phyloP scores from a whole-genome alignment of 1,284 basidiomycete species.

The Lentinula novae-zelandiae region DNA sequence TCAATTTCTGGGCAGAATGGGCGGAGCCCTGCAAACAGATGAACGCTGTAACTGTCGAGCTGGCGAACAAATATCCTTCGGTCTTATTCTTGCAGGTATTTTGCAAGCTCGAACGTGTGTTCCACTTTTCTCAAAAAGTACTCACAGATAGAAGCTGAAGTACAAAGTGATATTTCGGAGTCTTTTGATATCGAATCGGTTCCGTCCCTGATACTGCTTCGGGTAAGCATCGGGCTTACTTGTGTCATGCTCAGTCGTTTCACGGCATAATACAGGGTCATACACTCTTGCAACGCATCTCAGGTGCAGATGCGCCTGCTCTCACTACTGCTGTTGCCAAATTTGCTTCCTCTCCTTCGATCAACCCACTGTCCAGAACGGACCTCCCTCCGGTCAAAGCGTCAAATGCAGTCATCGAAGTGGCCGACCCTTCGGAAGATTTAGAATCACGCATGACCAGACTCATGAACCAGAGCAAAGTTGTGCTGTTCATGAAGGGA shows the following conservation, averaged over 20 bases:
- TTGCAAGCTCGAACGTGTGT: background rate
- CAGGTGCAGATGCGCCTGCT: constrained; percentile 76
- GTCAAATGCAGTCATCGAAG: constrained; percentile 25
- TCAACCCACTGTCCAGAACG: constrained; percentile 40
- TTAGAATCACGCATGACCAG: constrained; percentile 57
- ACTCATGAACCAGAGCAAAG: constrained; percentile 67
- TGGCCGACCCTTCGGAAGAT: constrained; percentile 59
- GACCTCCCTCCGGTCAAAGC: constrained; percentile 33
- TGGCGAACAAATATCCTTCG: constrained; percentile 69
- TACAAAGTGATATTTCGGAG: constrained; percentile 85
- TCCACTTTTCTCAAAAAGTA: background rate
- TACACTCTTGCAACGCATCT: constrained; percentile 77
- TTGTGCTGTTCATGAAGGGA: constrained; percentile 99
- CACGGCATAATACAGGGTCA: constrained; percentile 65
- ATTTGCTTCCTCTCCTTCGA: constrained; percentile 36
- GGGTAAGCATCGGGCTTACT: constrained; percentile 42
- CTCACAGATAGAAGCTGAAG: constrained; percentile 85
- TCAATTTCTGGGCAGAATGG: constrained; percentile 95
- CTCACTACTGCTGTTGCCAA: constrained; percentile 66
- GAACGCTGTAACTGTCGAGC: constrained; percentile 71
- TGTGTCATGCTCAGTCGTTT: background rate
- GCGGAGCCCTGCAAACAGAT: constrained; percentile 87
- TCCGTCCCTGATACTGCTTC: constrained; percentile 82
- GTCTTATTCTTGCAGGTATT: constrained; percentile 73
- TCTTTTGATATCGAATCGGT: constrained; percentile 93